Conservation (phyloP, 2,329 filamentous ascomycete genomes). For the Aureobasidium sp. region DNA sequence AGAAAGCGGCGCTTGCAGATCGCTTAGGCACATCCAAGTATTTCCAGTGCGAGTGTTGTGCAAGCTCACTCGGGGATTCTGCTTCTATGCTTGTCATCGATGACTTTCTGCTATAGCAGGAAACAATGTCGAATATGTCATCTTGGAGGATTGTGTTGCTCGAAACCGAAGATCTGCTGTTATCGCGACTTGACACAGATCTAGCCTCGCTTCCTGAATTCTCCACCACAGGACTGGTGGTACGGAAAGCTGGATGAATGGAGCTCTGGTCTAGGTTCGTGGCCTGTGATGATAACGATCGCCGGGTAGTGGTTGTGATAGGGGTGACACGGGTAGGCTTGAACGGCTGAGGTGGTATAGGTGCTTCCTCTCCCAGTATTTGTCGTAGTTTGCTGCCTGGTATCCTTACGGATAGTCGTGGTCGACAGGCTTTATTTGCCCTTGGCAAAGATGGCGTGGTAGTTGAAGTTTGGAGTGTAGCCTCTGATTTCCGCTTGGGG, state of each 20-base stretch:
- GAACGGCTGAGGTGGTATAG: background rate
- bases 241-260: constrained; percentile 11
- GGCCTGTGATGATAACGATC: background rate
- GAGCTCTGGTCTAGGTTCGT: background rate
- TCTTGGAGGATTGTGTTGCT: constrained; percentile 20
- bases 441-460: background rate
- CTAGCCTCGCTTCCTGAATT: background rate
- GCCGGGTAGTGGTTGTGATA: background rate
- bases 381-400: constrained; percentile 14
- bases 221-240: background rate
- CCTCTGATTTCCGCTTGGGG: constrained; percentile 5
- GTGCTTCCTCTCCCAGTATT: background rate
- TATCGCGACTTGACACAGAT: background rate
- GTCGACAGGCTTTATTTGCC: constrained; percentile 7
- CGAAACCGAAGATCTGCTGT: constrained; percentile 24
- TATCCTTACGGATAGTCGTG: constrained; percentile 19
- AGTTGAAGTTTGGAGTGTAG: background rate
- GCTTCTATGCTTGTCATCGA: constrained; percentile 32
- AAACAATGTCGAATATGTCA: constrained; percentile 21
- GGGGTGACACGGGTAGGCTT: background rate
- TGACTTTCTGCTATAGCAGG: constrained; percentile 31
- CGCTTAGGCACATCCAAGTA: constrained; percentile 15
- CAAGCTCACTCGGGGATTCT: constrained; percentile 17
- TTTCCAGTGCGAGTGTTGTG: constrained; percentile 16
- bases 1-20: constrained; percentile 17